Evolutionary conservation across 495 filamentous ascomycete species (phyloP).

Genomic region (Aspergillus sclerotioniger): DNA sequence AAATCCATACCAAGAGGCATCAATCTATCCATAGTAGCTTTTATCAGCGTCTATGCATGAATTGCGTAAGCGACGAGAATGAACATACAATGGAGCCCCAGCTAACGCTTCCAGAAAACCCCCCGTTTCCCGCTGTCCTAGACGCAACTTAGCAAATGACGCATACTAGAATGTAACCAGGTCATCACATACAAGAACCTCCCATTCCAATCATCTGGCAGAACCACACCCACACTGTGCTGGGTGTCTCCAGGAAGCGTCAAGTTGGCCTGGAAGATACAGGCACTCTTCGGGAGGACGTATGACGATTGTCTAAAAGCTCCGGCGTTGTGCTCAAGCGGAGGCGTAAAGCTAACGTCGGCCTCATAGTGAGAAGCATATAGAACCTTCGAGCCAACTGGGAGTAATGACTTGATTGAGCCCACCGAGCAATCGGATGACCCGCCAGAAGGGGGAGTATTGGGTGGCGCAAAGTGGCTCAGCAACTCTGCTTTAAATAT

Average conservation of each 20-base stretch:
- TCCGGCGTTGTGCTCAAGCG: not conserved
- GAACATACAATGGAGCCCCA: not conserved
- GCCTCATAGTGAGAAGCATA: not conserved
- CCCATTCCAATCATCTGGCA: not conserved
- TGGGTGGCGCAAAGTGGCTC: not conserved
- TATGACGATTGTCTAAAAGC: not conserved
- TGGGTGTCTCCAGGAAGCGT: not conserved
- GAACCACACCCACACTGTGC: not conserved
- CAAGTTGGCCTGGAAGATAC: not conserved
- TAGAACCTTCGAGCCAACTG: not conserved
- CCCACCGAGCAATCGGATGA: not conserved
- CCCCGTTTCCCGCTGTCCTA: not conserved
- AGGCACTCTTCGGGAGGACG: not conserved
- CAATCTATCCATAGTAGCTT: not conserved
- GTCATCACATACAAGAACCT: not conserved
- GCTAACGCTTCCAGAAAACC: not conserved
- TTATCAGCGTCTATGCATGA: not conserved
- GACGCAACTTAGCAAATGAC: not conserved
- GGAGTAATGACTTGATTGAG: not conserved
- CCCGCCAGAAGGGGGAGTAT: not conserved
- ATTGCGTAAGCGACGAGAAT: not conserved
- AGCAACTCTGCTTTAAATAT: not conserved
- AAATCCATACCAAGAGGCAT: constrained; percentile 40
- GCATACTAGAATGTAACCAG: not conserved
- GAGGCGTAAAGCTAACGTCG: not conserved